Evolutionary conservation across 768 basidiomycete genomes (phyloP), one percentile per base, ranked within the genome.

Genomic region (Calocera viscosa): DNA sequence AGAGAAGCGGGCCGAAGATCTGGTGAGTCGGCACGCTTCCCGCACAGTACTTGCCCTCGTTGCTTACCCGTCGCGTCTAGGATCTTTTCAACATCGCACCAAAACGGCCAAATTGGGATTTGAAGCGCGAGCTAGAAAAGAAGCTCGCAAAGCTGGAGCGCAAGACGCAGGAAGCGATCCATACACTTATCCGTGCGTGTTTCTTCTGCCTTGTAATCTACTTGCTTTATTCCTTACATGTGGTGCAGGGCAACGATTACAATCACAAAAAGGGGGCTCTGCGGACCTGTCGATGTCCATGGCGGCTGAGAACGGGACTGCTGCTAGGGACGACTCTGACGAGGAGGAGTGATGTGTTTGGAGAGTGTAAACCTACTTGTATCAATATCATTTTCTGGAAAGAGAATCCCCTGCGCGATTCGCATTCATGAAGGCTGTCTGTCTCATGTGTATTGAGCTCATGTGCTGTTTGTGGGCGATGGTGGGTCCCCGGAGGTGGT

Each of bases 31-130:
- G 64, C 49, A 26, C 49, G 65, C n/a, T 64, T 40, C 30, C 65
- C 22, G 49, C 63, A 38, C n/a, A n/a, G n/a, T n/a, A n/a, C n/a
- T n/a, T 30, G 5, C 38, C 47, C 28, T 30, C 40, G 30, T 19
- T 32, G 41, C 32, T 66, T 47, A 47, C 53, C n/a, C n/a, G 53
- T 19, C 67, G 2, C 49, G 22, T 26, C 66, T 73, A 95, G 94
- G 91, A 95, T 74, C 81, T 96, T 49, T 91, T 96, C 75, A 98
- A 96, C 74, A 98, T 99, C 71, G 94, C 94, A 26, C 96, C 96
- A 2, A 97, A 94, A 82, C 84, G 94, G 60, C 87, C 91, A 11
- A 98, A 95, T 76, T 95, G 93, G 94, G 93, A 95, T 75, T 80
- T 96, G 72, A 94, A 94, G 76, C 85, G 93, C 67, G 93, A 97